phyloP scores from a whole-genome alignment of 2,329 filamentous ascomycete genomes.

The Endothia cerciana region DNA sequence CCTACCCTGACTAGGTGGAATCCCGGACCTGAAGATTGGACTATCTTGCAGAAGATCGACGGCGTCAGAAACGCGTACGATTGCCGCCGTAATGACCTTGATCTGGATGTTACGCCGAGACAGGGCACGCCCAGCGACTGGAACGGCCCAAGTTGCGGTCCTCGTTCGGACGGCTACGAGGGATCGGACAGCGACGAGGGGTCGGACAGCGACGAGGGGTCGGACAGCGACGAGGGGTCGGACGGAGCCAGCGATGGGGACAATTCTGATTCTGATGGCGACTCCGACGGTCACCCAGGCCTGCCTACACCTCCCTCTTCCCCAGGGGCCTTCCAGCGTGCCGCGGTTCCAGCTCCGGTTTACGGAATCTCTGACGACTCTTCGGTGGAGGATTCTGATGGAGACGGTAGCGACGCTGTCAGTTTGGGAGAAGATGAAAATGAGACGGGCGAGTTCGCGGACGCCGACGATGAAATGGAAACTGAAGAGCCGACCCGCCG shows the following conservation, averaged over 20 bases:
- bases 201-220: background rate
- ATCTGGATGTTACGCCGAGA: background rate
- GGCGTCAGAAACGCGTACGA: background rate
- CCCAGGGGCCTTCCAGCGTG: background rate
- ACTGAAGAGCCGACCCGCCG: constrained; percentile 1
- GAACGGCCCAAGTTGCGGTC: background rate
- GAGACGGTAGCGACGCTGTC: background rate
- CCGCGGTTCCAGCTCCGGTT: background rate
- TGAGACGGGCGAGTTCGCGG: background rate
- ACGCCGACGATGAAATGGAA: background rate
- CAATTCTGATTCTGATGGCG: background rate
- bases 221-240: too few relatives aligned
- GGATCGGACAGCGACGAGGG: too few relatives aligned
- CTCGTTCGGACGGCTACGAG: background rate
- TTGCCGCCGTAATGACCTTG: constrained; percentile 5
- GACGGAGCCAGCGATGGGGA: too few relatives aligned
- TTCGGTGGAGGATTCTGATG: background rate
- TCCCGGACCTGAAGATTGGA: background rate
- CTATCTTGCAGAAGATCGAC: background rate
- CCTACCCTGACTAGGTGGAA: background rate
- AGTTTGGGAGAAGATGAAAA: background rate
- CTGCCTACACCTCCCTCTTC: background rate
- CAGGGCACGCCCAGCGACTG: background rate
- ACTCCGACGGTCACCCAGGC: background rate
- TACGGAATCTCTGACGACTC: background rate